Conservation (phyloP, 192 early-diverging fungal species). For the Umbelopsis sp. region DNA sequence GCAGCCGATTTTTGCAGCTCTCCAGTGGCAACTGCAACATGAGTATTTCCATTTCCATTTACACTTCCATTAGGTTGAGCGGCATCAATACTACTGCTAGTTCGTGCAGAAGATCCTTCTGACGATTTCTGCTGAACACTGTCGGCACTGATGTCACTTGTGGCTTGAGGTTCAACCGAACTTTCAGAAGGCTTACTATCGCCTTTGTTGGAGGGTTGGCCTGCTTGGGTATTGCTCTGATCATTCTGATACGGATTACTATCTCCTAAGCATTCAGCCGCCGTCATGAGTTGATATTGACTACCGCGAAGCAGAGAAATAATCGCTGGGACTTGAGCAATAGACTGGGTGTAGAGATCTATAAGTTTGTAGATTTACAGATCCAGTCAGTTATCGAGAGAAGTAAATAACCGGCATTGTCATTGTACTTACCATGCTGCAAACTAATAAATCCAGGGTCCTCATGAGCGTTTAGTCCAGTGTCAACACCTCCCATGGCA, state of each 20-base stretch:
- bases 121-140: not conserved
- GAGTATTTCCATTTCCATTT: too few species aligned
- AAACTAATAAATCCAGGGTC: conserved; percentile 38
- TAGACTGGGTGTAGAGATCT: conserved; percentile 31
- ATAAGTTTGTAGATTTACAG: not conserved
- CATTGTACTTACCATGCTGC: conserved; percentile 32
- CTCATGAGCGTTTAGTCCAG: conserved; percentile 18
- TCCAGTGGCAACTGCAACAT: too few species aligned
- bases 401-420: too few species aligned
- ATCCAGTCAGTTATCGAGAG: too few species aligned
- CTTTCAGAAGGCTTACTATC: too few species aligned
- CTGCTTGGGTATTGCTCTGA: not conserved
- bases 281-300: conserved; percentile 24
- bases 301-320: conserved; percentile 12
- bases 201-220: too few species aligned
- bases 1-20: too few species aligned
- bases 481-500: not conserved
- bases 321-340: conserved; percentile 24
- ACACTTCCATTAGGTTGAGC: not conserved
- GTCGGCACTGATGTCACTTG: not conserved
- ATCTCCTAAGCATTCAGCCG: conserved; percentile 26
- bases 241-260: not conserved
- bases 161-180: not conserved
- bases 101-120: not conserved
- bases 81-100: not conserved